Evolutionary conservation across 225 moss, liverwort and hornwort genomes (phyloP).

Genomic region (Anthoceros angustus): DNA sequence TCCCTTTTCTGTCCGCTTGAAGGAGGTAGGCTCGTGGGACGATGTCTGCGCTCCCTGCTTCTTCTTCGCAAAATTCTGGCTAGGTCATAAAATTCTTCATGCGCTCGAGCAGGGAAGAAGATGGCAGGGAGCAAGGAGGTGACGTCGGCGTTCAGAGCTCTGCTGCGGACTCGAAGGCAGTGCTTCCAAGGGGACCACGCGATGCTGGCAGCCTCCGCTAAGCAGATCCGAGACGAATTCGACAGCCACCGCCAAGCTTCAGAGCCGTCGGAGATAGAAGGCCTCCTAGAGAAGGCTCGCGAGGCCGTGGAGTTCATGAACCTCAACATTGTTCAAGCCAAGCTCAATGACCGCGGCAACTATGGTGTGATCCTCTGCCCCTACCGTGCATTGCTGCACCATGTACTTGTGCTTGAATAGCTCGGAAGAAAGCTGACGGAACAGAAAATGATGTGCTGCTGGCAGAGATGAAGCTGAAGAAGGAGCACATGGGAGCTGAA

Average conservation of each 20-base stretch:
- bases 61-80: background rate
- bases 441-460: background rate
- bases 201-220: slow-evolving; percentile 48
- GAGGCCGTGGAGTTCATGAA: slow-evolving; percentile 77
- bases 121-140: slow-evolving; percentile 31
- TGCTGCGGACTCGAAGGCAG: slow-evolving; percentile 53
- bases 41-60: too few species aligned
- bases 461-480: background rate
- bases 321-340: slow-evolving; percentile 78
- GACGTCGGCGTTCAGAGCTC: slow-evolving; percentile 39
- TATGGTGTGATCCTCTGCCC: slow-evolving; percentile 41
- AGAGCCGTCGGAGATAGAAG: slow-evolving; percentile 30
- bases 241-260: slow-evolving; percentile 36
- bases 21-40: too few species aligned
- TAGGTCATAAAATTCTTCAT: background rate
- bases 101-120: background rate
- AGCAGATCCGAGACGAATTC: slow-evolving; percentile 63
- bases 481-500: background rate
- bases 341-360: slow-evolving; percentile 78
- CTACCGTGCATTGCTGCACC: background rate
- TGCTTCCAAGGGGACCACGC: slow-evolving; percentile 64
- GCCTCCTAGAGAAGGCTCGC: slow-evolving; percentile 40
- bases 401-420: background rate
- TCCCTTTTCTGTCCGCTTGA: background rate
- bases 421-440: background rate